Base-by-base conservation (phyloP, 352 stramenopile genomes). In the Globisporangium apiculatum region DNA sequence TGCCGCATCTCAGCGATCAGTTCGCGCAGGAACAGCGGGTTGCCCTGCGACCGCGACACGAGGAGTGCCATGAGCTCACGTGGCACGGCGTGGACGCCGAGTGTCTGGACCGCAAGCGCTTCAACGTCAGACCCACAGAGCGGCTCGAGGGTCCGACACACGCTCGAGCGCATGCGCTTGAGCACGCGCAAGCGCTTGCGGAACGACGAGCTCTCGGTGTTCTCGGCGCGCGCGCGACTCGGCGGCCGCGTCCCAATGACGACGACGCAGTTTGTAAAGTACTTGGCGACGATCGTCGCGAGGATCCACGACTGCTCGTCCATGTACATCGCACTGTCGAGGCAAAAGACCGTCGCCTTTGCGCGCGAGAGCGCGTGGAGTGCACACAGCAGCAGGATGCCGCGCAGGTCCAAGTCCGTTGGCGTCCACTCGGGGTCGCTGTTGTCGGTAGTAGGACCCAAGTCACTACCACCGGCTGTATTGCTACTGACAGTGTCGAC, bases 321-420 rank as follows among this genome's bases (percentile, higher is more conserved):
- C 81, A 93, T 92, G 57, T 91, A 82, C 83, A 92, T 93, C 14
- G 85, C 85, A 51, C 79, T 91, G 59, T 95, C 85, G 41, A 95
- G 73, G 47, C 77, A 91, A 47, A 95, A 86, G 1, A 95, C 66
- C 0, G 80, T 87, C 9, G 71, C 70, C 12, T 72, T 68, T 35
- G 88, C 69, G 8, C 83, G 83, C 2, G 81, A 90, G 60, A 95
- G 87, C 3, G 81, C 83, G 40, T 93, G 73, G 8, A 95, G 67
- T 7, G 77, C 79, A 55, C 79, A 93, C 1, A 95, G 69, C 49
- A 95, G 53, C 7, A 95, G 60, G 50, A 93, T 86, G 3, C 85
- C 85, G 11, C 79, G 85, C 10, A 85, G 57, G 53, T 95, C 85
- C 3, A 95, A 60, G 37, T 86, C 76, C 0, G 56, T 68, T 5